phyloP scores from a whole-genome alignment of 2,329 filamentous ascomycete genomes.

The Aspergillus neoniger region DNA sequence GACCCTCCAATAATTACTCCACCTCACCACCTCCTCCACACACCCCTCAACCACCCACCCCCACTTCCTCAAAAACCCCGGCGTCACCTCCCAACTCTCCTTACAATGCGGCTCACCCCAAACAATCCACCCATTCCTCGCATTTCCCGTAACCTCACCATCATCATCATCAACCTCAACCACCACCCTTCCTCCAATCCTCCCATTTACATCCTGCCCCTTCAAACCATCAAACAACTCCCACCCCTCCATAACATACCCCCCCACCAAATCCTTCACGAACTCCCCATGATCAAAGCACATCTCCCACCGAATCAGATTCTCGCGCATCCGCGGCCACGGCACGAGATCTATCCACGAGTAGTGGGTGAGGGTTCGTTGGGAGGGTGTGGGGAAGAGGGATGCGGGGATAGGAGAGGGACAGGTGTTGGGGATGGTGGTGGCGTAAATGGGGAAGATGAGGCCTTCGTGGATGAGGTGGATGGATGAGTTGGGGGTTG shows the following conservation, averaged over 20 bases:
- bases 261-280: slow-evolving; percentile 16
- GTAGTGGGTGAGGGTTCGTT: slow-evolving; percentile 19
- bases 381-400: slow-evolving; percentile 18
- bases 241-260: not conserved
- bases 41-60: slow-evolving; percentile 20
- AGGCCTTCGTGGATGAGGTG: slow-evolving; percentile 1
- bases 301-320: slow-evolving; percentile 18
- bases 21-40: slow-evolving; percentile 18
- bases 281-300: slow-evolving; percentile 19
- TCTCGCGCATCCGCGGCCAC: slow-evolving; percentile 21
- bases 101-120: slow-evolving; percentile 21
- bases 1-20: not conserved
- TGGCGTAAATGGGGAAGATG: slow-evolving; percentile 6
- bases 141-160: slow-evolving; percentile 15
- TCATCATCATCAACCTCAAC: slow-evolving; percentile 3
- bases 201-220: too few relatives aligned
- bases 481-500: not conserved
- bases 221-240: too few relatives aligned
- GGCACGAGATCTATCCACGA: slow-evolving; percentile 25
- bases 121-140: slow-evolving; percentile 17
- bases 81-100: slow-evolving; percentile 23
- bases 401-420: slow-evolving; percentile 12
- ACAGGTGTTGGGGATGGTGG: slow-evolving; percentile 9
- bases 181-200: too few relatives aligned
- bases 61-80: slow-evolving; percentile 24